Base-by-base conservation (phyloP, 2,329 filamentous ascomycete species). In the Monilinia polystroma region DNA sequence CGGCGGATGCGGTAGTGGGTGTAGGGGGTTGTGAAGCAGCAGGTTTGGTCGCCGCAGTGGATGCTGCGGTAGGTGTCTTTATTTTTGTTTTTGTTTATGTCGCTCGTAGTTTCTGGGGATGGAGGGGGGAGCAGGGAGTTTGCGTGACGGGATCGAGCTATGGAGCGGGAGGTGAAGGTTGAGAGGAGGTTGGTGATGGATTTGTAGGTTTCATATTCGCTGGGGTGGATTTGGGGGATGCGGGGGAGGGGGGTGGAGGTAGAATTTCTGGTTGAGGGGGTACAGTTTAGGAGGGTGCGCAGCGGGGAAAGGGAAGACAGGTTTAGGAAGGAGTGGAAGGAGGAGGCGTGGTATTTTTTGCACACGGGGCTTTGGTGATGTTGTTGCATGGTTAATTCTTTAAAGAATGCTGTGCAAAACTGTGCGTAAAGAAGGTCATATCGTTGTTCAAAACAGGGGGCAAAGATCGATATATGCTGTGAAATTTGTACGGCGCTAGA, bases 31-130 rank as follows among this genome's bases (percentile, higher is more conserved):
- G 29, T 26, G 41, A 65, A 59, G 41, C 63, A 65, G 41, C 63
- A 65, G 1, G 32, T 65, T 52, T 49, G 41, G 29, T 65, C 63
- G 6, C 63, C 63, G 54, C 53, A 65, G 26, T 65, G 63, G 6
- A 59, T 65, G n/a, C 54, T 53, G 18, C 53, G 53, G 23, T 65
- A 65, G 18, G 63, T 65, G 20, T 65, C 63, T 38, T 52, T 3
- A 12, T 2, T 11, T 51, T 5, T 35, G 32, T 3, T 6, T 35
- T 6, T 35, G 32, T 7, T 8, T 23, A 23, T 29, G 29, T 29
- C 29, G 29, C 29, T 29, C 4, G 29, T 29, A 4, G 29, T 29
- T 29, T 29, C 29, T 29, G 29, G 29, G 29, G 29, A 29, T 29
- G 29, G 29, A 29, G 32, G 32, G 32, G 32, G 32, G 32, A 35